Evolutionary conservation across 2,329 filamentous ascomycete species (phyloP), one percentile per base, ranked within the genome.

Genomic region (Grosmannia huntii): DNA sequence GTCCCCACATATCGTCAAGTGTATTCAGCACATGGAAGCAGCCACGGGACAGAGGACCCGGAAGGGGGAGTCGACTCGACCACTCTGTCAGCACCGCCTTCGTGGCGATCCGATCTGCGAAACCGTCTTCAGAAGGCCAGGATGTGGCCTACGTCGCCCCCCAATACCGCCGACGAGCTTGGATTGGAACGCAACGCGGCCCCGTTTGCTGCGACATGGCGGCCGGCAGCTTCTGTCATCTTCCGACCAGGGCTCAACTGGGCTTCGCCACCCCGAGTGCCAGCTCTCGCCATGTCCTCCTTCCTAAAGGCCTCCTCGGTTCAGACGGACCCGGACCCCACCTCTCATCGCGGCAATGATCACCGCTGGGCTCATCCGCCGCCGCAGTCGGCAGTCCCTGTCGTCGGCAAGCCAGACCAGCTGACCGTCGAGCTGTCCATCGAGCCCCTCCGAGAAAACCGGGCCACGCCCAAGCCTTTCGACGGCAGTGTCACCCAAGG

Each of bases 231-330:
- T 2, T 19, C 38, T 2, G 23, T 25, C 3, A 25, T 59, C 16
- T 59, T 60, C 51, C 56, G 57, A 28, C 56, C 59, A 12, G 60
- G 60, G 5, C 38, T 63, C 54, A 62, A 56, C 52, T 63, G 60
- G 60, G 28, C 46, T 3, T n/a, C 56, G 3, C 54, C 62, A 1
- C 52, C 58, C 2, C 41, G 16, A 19, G 28, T 48, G 21, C 51
- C 25, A 6, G 5, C 36, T n/a, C 12, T 56, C 7, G 21, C 53
- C 38, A 31, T 55, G 23, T 36, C 53, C 14, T 46, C 53, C 9
- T 55, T 55, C 23, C 27, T 36, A 1, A 31, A n/a, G 12, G 21
- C 46, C 46, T 25, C 46, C 46, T 19, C 46, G 16, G 7, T 11
- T 11, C 36, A 38, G 36, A 38, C 36, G 36, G 12, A 25, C 46